phyloP scores from a whole-genome alignment of 1,284 basidiomycete genomes.

The Ustanciosporium gigantosporum region DNA sequence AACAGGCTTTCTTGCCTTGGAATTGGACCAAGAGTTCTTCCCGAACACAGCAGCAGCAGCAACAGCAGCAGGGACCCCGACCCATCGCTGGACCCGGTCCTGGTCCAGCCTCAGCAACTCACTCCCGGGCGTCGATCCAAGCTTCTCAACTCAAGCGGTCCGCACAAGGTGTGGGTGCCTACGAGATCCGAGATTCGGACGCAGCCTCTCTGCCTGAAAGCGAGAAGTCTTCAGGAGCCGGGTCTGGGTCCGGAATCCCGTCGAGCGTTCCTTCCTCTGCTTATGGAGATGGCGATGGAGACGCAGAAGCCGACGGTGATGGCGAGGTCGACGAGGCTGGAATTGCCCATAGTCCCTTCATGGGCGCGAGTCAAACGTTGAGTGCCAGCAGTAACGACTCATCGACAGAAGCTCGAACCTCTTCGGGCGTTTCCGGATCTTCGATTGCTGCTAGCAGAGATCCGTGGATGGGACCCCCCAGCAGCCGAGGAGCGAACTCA shows the following conservation, averaged over 20 bases:
- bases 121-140: constrained; percentile 33
- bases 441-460: not conserved
- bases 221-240: constrained; percentile 29
- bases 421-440: not conserved
- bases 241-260: constrained; percentile 33
- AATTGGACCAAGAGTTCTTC: constrained; percentile 12
- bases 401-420: not conserved
- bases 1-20: constrained; percentile 39
- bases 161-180: constrained; percentile 5
- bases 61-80: constrained; percentile 1
- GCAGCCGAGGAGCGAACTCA: constrained; percentile 12
- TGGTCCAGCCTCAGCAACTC: constrained; percentile 36
- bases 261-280: constrained; percentile 43
- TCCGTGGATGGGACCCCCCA: constrained; percentile 15
- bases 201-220: constrained; percentile 29
- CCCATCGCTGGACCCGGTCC: constrained; percentile 37
- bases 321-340: constrained; percentile 9
- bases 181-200: constrained; percentile 38
- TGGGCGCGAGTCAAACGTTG: constrained; percentile 11
- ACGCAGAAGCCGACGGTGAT: constrained; percentile 16
- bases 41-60: not conserved
- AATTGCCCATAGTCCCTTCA: constrained; percentile 23
- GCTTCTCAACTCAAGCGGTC: constrained; percentile 6
- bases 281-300: constrained; percentile 35
- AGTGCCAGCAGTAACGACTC: constrained; percentile 4